Evolutionary conservation across 2,329 filamentous ascomycete species (phyloP).

Genomic region (Penicillium glabrum): DNA sequence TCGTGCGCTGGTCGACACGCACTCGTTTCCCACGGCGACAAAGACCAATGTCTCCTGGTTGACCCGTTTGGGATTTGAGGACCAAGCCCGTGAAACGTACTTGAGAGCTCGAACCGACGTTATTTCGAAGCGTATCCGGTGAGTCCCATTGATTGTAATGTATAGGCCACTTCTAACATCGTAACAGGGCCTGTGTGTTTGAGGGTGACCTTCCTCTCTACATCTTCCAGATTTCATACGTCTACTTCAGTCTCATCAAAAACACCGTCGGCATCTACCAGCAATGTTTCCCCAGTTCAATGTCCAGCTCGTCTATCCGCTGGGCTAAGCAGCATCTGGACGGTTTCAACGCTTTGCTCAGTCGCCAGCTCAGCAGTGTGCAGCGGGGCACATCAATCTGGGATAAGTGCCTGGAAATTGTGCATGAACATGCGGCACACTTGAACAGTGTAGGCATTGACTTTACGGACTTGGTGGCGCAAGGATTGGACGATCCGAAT

Average conservation of each 20-base stretch:
- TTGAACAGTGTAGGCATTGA: conserved; percentile 85
- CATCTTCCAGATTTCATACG: conserved; percentile 92
- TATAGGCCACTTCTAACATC: conserved; percentile 20
- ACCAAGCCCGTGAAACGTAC: conserved; percentile 83
- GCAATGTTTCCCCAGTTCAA: conserved; percentile 76
- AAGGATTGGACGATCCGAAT: conserved; percentile 39
- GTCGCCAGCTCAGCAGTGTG: conserved; percentile 82
- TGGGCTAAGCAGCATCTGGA: conserved; percentile 98
- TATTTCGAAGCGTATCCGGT: conserved; percentile 82
- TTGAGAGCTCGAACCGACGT: conserved; percentile 74
- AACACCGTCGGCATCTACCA: conserved; percentile 92
- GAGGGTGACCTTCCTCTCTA: conserved; percentile 90
- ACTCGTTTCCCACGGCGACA: conserved; percentile 74
- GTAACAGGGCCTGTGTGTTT: conserved; percentile 80
- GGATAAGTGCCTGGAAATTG: conserved; percentile 78
- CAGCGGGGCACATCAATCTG: conserved; percentile 74
- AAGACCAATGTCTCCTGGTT: conserved; percentile 83
- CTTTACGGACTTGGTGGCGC: conserved; percentile 78
- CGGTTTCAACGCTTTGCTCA: conserved; percentile 80
- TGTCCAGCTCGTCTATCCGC: conserved; percentile 93
- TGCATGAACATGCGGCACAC: conserved; percentile 76
- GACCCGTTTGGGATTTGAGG: conserved; percentile 82
- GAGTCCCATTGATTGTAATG: conserved; percentile 27
- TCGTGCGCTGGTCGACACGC: conserved; percentile 73
- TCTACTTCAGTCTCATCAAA: conserved; percentile 91